A percentile compares a stretch with the other conserved stretches of the same genome.
phyloP scores from a whole-genome alignment of 192 early-diverging fungal species.

The Gamsiella multidivaricata region DNA sequence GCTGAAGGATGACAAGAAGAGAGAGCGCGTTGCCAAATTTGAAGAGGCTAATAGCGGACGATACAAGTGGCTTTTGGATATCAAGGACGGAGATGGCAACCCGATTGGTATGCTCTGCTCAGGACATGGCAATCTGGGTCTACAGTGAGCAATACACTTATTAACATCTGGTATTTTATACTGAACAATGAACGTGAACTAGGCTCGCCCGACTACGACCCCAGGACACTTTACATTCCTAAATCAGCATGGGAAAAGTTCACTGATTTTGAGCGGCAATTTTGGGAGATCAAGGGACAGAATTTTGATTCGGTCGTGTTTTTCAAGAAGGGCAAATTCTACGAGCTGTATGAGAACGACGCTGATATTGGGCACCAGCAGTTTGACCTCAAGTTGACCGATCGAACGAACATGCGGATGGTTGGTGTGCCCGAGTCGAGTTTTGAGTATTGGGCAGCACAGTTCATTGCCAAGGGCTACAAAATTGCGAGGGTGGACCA shows the following conservation, averaged over 20 bases:
- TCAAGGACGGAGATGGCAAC: slow-evolving; percentile 81
- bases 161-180: too few relatives aligned
- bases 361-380: slow-evolving; percentile 95
- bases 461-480: slow-evolving; percentile 93
- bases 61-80: slow-evolving; percentile 87
- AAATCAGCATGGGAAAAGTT: slow-evolving; percentile 82
- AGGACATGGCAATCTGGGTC: neutral
- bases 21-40: slow-evolving; percentile 74
- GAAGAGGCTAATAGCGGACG: slow-evolving; percentile 87
- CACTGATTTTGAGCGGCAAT: slow-evolving; percentile 97
- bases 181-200: too few relatives aligned
- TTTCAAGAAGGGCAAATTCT: slow-evolving; percentile 99
- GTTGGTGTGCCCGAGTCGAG: slow-evolving; percentile 94
- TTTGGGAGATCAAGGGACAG: slow-evolving; percentile 96
- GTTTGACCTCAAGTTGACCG: slow-evolving; percentile 96
- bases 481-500: slow-evolving; percentile 98
- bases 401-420: slow-evolving; percentile 99
- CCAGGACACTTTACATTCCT: slow-evolving; percentile 90
- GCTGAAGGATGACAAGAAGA: slow-evolving; percentile 52
- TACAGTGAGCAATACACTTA: too few relatives aligned
- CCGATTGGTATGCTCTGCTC: slow-evolving; percentile 56
- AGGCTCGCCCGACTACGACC: slow-evolving; percentile 88
- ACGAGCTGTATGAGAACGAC: slow-evolving; percentile 98
- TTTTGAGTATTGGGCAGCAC: slow-evolving; percentile 95
- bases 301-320: slow-evolving; percentile 94